phyloP scores from a whole-genome alignment of 768 basidiomycete species.

The Leccinum aurantiacum region DNA sequence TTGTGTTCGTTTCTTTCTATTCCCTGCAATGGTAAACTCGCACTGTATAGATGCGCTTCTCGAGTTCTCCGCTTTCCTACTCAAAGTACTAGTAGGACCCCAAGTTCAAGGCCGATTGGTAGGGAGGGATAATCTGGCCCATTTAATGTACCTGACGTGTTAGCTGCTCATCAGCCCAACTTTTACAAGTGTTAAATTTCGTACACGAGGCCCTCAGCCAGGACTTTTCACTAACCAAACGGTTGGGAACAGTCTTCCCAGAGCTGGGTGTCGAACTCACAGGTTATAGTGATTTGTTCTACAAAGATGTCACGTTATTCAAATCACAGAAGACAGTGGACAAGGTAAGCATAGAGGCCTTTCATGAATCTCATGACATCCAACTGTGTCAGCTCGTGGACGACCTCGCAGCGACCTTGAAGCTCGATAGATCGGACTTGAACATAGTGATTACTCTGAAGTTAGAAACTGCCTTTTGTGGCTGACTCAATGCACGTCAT shows the following conservation, averaged over 20 bases:
- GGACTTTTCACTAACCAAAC: constrained; percentile 60
- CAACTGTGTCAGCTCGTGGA: constrained; percentile 69
- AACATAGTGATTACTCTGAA: constrained; percentile 56
- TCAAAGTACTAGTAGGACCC: constrained; percentile 26
- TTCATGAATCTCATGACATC: not conserved
- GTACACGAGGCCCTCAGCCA: constrained; percentile 65
- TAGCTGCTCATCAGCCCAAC: constrained; percentile 49
- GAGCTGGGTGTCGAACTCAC: constrained; percentile 9
- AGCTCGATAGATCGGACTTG: constrained; percentile 69
- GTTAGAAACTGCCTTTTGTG: not conserved
- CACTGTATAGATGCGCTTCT: constrained; percentile 9
- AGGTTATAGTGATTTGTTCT: constrained; percentile 76
- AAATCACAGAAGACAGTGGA: constrained; percentile 78
- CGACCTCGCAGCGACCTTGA: constrained; percentile 83
- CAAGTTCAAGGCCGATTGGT: constrained; percentile 47
- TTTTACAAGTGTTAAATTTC: constrained; percentile 64
- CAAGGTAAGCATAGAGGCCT: constrained; percentile 43
- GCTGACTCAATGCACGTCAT: constrained; percentile 10
- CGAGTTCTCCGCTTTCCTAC: constrained; percentile 40
- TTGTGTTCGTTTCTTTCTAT: not conserved
- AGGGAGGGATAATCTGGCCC: not conserved
- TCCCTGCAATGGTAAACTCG: not conserved
- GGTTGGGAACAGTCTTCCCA: constrained; percentile 38
- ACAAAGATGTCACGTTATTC: constrained; percentile 81
- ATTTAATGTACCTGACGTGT: not conserved